Conservation (phyloP, 1,139 yeast species). For the Hemisphaericaspora lyxosophila region DNA sequence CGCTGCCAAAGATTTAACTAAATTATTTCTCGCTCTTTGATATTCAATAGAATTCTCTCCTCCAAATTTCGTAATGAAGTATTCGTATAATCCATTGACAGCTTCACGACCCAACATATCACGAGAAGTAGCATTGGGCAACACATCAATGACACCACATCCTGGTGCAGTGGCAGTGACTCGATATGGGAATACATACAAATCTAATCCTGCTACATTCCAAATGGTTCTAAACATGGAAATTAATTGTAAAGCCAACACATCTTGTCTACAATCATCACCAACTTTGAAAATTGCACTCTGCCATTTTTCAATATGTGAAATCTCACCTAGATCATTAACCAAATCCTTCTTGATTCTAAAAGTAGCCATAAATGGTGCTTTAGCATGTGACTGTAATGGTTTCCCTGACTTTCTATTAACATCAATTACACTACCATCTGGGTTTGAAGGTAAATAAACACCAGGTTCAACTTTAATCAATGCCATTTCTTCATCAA, state of each 20-base stretch:
- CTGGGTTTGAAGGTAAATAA: conserved; percentile 94
- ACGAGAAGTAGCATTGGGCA: conserved; percentile 91
- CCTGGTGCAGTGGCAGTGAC: conserved; percentile 99
- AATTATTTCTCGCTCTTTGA: conserved; percentile 88
- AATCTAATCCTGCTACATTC: conserved; percentile 82
- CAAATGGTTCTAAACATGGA: conserved; percentile 91
- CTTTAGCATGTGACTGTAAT: conserved; percentile 97
- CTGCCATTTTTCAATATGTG: conserved; percentile 69
- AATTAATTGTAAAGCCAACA: conserved; percentile 86
- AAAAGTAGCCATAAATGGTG: conserved; percentile 97
- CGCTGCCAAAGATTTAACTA: conserved; percentile 92
- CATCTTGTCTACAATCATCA: conserved; percentile 98
- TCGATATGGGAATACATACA: conserved; percentile 88
- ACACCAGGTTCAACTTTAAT: conserved; percentile 81
- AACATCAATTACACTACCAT: conserved; percentile 89
- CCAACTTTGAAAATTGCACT: conserved; percentile 99
- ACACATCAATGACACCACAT: conserved; percentile 96
- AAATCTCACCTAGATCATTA: conserved; percentile 41
- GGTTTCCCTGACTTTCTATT: conserved; percentile 92
- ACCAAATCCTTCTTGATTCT: conserved; percentile 64
- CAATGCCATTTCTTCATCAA: conserved; percentile 91
- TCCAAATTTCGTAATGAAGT: conserved; percentile 89
- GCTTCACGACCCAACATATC: conserved; percentile 99
- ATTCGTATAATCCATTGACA: conserved; percentile 93
- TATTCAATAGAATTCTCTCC: conserved; percentile 87